Base-by-base conservation (phyloP, 371 early-diverging fungal genomes). In the Mucor plumbeus region DNA sequence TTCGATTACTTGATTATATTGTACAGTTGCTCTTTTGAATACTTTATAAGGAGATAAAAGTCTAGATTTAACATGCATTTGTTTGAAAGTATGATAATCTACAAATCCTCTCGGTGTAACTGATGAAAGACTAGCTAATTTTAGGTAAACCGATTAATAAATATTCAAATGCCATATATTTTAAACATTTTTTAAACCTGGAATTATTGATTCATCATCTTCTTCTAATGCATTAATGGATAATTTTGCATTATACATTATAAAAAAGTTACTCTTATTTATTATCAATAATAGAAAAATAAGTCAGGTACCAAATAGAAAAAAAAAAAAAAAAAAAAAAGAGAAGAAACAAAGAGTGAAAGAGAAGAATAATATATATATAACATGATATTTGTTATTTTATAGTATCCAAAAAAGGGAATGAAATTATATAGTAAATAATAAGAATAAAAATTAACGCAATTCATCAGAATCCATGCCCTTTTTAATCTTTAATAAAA, bases 401-500 rank as follows among this genome's bases (percentile, higher is more conserved):
- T 47, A 14, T 47, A 38, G 34, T 10, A 11, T 40, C 65, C 59
- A 65, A 48, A 65, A 50, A 39, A 50, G 63, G 54, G 19, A 62
- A 50, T 17, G 26, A 21, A 10, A 26, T 38, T 38, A 38, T 38
- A 9, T 17, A 50, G 26, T 50, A 19, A 21, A 50, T 50, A 50
- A 48, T 36, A 9, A 38, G 4, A 40, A 36, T 15, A 38, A 38
- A 38, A 38, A 31, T 70, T 76, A 81, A 47, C 75, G 81, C 57
- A 75, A 71, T 59, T 80, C 81, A 56, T 78, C 77, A 53, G 69
- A 59, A 9, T 78, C 77, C 34, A 81, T 72, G 6, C 74, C 34
- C 60, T 81, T 78, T 84, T 98, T 98, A 74, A 96, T 91, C 62
- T 88, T 86, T 59, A 97, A 83, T 62, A 98, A 78, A 44, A 97